Evolutionary conservation across 1,284 basidiomycete species (phyloP), one percentile per base, ranked within the genome.

Genomic region (Wolfiporia cocos): DNA sequence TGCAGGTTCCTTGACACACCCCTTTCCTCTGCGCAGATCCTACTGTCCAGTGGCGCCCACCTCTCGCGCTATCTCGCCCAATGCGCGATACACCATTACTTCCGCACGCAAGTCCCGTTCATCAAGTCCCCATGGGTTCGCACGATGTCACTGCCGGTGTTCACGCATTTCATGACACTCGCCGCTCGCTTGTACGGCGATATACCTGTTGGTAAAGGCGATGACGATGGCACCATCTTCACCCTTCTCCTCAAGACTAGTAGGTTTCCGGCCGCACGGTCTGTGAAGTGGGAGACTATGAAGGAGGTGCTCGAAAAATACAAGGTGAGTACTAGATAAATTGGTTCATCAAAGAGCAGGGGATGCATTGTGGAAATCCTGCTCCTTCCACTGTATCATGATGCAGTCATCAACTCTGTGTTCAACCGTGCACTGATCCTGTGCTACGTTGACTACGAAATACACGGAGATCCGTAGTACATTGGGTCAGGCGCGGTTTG

Each of bases 31-130:
- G 23, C 43, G 58, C 49, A 86, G 84, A 82, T 82, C 53, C 70
- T 87, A 43, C 64, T 86, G 47, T 70, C 73, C 41, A 83, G 81
- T 54, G 83, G 83, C 45, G 84, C 82, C 41, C 81, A 83, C 55
- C 59, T 86, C 50, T 87, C 84, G 49, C 75, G 84, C 46, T 87
- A 87, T 62, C 71, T 87, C 43, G 70, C 80, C 33, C 85, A 87
- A 61, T 72, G 82, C 42, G 78, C 84, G 37, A 77, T 83, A 41
- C 82, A 86, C 46, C 84, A 87, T 55, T 85, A 78, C 56, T 86
- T 84, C 57, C 74, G 78, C 49, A 74, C 80, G 1, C 74, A 77
- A 49, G 66, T 76, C 20, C 80, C 82, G 24, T 87, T 85, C 51
- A 73, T 86, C 59, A 86, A 85, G 62, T 73, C 75, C 1, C 65